Percentiles rank a stretch among this genome's conserved stretches.
These are phyloP conservation scores for Chrysanthemum lavandulifolium DNA, from an alignment of 129 eudicot species.

Conservation along the genomic window DNA sequence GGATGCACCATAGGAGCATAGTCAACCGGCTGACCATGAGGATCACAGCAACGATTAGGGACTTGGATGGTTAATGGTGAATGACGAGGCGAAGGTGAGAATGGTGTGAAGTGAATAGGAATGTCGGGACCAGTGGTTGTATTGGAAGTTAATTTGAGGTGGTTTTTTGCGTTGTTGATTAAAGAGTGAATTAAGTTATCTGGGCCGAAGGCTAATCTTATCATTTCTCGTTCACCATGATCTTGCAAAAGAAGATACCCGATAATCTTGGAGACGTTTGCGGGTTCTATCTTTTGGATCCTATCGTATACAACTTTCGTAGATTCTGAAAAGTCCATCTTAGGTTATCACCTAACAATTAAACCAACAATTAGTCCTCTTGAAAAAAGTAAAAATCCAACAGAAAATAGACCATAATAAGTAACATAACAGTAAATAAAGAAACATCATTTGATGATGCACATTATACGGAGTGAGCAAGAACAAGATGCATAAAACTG, in stretches of 20 bases:
- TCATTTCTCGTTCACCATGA: conserved; percentile 53
- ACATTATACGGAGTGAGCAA: not conserved
- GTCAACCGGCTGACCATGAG: conserved; percentile 43
- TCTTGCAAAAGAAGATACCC: conserved; percentile 52
- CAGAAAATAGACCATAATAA: not conserved
- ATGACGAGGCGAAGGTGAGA: conserved; percentile 39
- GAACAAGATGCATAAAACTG: conserved; percentile 12
- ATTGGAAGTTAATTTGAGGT: conserved; percentile 36
- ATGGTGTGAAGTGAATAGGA: conserved; percentile 42
- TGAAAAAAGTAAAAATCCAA: not conserved
- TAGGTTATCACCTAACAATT: conserved; percentile 26
- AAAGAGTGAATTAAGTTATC: conserved; percentile 43
- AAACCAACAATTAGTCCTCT: conserved; percentile 10
- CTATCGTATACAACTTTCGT: conserved; percentile 45
- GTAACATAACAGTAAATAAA: not conserved
- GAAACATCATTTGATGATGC: not conserved
- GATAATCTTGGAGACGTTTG: conserved; percentile 49
- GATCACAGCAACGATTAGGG: conserved; percentile 41
- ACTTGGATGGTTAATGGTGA: conserved; percentile 36
- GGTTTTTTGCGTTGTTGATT: conserved; percentile 34
- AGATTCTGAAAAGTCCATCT: conserved; percentile 53
- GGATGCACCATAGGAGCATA: conserved; percentile 35
- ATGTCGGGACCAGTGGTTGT: conserved; percentile 36
- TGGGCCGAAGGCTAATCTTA: conserved; percentile 55
- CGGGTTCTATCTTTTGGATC: conserved; percentile 55